Evolutionary conservation across 1,284 basidiomycete genomes (phyloP).

Genomic region (Stygiomarasmius scandens): DNA sequence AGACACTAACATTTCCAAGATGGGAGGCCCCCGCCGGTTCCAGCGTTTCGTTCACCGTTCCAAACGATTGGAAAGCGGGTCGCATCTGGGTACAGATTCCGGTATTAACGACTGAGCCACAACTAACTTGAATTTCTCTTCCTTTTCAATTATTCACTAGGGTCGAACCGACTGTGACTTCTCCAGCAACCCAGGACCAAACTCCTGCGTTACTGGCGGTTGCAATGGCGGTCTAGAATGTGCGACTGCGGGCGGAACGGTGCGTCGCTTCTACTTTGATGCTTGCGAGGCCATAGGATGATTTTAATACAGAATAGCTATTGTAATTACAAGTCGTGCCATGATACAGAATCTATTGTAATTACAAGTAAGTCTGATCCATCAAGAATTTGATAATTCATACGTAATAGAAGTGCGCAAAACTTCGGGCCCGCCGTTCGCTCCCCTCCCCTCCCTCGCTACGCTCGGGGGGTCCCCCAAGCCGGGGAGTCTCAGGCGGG

Average conservation of each 20-base stretch:
- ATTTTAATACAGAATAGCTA: too few relatives aligned
- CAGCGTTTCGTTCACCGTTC: conserved; percentile 29
- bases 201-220: conserved; percentile 45
- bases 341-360: too few relatives aligned
- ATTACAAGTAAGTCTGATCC: too few relatives aligned
- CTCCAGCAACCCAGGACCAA: conserved; percentile 39
- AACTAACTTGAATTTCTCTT: not conserved
- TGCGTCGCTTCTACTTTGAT: conserved; percentile 15
- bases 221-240: conserved; percentile 52
- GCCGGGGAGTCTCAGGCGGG: too few relatives aligned
- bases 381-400: too few relatives aligned
- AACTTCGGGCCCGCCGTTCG: too few relatives aligned
- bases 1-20: conserved; percentile 11
- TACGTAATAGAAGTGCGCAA: too few relatives aligned
- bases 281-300: too few relatives aligned
- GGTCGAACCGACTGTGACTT: conserved; percentile 38
- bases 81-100: conserved; percentile 32
- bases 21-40: conserved; percentile 32
- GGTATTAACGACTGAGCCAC: not conserved
- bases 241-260: conserved; percentile 40
- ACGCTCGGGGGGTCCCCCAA: too few relatives aligned
- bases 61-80: conserved; percentile 38
- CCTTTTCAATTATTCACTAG: conserved; percentile 19
- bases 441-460: too few relatives aligned
- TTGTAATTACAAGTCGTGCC: too few relatives aligned